Percentiles rank a stretch among this genome's conserved stretches.
Conservation (phyloP, 164 flowering plant species). For the Taxillus chinensis region DNA sequence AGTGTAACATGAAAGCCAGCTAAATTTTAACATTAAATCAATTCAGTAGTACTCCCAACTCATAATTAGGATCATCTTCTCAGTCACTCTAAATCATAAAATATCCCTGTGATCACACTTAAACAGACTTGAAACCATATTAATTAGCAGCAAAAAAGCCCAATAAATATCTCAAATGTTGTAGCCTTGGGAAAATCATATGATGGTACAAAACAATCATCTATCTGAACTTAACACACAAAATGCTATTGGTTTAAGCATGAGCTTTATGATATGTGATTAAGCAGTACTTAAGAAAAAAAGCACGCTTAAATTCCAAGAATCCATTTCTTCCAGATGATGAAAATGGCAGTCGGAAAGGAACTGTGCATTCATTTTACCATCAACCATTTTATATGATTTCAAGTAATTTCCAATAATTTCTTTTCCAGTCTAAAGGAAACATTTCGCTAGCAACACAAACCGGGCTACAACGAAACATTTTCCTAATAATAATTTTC, state of each 20-base stretch:
- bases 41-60: too few species aligned
- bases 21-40: too few species aligned
- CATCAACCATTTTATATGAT: slow-evolving; percentile 4
- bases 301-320: slow-evolving; percentile 14
- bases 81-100: too few species aligned
- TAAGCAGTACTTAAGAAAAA: slow-evolving; percentile 1
- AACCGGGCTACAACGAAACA: background rate
- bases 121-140: too few species aligned
- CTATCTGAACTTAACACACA: slow-evolving; percentile 13
- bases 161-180: slow-evolving; percentile 1
- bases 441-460: background rate
- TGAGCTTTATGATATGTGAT: slow-evolving; percentile 3
- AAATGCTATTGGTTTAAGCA: slow-evolving; percentile 4
- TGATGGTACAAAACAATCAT: slow-evolving; percentile 2
- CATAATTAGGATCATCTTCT: too few species aligned
- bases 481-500: background rate
- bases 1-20: too few species aligned
- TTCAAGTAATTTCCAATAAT: slow-evolving; percentile 16
- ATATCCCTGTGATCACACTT: too few species aligned
- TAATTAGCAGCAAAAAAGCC: too few species aligned
- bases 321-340: slow-evolving; percentile 13
- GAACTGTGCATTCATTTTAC: slow-evolving; percentile 13
- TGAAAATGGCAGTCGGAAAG: slow-evolving; percentile 14
- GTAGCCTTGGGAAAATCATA: slow-evolving; percentile 4
- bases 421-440: slow-evolving; percentile 4